A percentile compares a stretch with the other conserved stretches of the same genome.
Evolutionary conservation across 2,329 filamentous ascomycete species (phyloP).

Genomic region (Sarocladium oryzae): DNA sequence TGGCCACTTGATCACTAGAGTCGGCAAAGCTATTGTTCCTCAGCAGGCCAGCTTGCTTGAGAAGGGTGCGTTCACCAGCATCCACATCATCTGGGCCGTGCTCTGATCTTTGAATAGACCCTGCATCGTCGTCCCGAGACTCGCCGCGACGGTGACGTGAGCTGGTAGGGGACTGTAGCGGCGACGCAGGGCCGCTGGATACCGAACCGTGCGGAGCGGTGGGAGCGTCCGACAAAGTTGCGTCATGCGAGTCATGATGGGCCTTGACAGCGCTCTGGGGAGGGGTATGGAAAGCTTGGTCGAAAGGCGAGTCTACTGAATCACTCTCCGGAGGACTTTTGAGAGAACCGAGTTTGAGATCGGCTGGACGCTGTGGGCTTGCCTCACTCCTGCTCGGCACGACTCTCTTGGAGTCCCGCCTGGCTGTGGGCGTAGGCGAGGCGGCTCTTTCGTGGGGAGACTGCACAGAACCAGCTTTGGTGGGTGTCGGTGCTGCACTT

Average conservation of each 20-base stretch:
- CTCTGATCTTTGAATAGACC: constrained; percentile 11
- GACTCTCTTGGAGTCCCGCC: constrained; percentile 22
- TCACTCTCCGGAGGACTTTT: not conserved
- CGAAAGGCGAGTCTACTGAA: constrained; percentile 18
- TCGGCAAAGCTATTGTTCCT: constrained; percentile 29
- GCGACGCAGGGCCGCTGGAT: constrained; percentile 24
- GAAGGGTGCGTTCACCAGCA: constrained; percentile 59
- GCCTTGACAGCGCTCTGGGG: constrained; percentile 21
- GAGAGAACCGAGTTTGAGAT: constrained; percentile 10
- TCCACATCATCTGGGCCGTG: constrained; percentile 44
- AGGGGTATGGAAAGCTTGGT: constrained; percentile 23
- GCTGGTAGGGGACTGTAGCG: constrained; percentile 19
- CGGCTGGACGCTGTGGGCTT: constrained; percentile 21
- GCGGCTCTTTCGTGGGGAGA: constrained; percentile 18
- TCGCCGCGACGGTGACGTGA: constrained; percentile 15
- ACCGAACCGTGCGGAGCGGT: constrained; percentile 24
- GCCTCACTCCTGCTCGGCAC: constrained; percentile 19
- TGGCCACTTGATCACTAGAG: constrained; percentile 28
- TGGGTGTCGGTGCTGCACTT: constrained; percentile 16
- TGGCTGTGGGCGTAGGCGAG: constrained; percentile 20
- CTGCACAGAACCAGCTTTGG: constrained; percentile 19
- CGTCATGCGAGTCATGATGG: constrained; percentile 20
- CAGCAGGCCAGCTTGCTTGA: constrained; percentile 62
- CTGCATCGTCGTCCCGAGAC: constrained; percentile 14
- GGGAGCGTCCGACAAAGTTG: constrained; percentile 17